Conservation (phyloP, 768 basidiomycete species). For the Boletus fagicola region DNA sequence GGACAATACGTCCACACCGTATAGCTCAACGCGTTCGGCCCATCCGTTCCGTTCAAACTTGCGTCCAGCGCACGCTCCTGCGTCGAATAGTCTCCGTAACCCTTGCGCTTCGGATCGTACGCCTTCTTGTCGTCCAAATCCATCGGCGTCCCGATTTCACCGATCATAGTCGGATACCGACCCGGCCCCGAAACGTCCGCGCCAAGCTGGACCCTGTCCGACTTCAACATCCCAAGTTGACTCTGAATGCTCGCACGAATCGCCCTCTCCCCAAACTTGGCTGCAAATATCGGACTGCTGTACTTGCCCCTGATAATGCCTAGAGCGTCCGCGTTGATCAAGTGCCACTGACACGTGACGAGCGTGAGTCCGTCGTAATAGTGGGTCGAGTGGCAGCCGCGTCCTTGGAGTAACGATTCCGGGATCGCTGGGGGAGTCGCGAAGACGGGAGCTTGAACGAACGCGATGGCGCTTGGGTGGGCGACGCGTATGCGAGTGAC, state of each 20-base stretch:
- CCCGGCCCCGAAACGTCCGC: slow-evolving; percentile 12
- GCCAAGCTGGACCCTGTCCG: slow-evolving; percentile 66
- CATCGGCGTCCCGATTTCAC: slow-evolving; percentile 93
- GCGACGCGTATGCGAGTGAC: slow-evolving; percentile 54
- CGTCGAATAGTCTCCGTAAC: slow-evolving; percentile 69
- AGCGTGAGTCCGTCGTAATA: slow-evolving; percentile 96
- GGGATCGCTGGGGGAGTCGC: slow-evolving; percentile 65
- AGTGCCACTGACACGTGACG: slow-evolving; percentile 89
- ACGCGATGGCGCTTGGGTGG: slow-evolving; percentile 84
- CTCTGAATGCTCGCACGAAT: slow-evolving; percentile 80
- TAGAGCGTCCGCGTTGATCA: slow-evolving; percentile 94
- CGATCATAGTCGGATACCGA: slow-evolving; percentile 83
- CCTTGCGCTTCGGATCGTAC: slow-evolving; percentile 53
- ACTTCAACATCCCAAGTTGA: slow-evolving; percentile 77
- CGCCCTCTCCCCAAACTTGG: slow-evolving; percentile 77
- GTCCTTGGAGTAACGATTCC: slow-evolving; percentile 58
- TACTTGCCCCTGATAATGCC: slow-evolving; percentile 89
- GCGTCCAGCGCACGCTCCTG: slow-evolving; percentile 90
- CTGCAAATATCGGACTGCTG: slow-evolving; percentile 60
- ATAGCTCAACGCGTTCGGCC: slow-evolving; percentile 68
- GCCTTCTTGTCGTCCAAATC: slow-evolving; percentile 88
- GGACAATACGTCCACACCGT: slow-evolving; percentile 90
- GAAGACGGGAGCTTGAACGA: slow-evolving; percentile 91
- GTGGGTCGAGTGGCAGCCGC: slow-evolving; percentile 74
- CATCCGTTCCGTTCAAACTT: slow-evolving; percentile 76